Evolutionary conservation across 2,329 filamentous ascomycete species (phyloP).

Genomic region (Calcarisporium arbuscula): DNA sequence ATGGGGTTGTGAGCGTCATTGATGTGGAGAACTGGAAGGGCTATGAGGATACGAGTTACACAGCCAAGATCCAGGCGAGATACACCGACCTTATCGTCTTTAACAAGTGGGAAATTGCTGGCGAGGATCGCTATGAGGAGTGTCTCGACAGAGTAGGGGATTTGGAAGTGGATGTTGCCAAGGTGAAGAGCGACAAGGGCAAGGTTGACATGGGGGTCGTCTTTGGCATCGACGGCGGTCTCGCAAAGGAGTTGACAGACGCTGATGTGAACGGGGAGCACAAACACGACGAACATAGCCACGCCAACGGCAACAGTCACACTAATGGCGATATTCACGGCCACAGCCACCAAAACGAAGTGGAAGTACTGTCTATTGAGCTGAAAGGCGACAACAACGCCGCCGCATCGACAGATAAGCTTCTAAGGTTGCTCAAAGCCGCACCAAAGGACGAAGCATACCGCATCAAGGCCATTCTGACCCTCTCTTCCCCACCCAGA

Average conservation of each 20-base stretch:
- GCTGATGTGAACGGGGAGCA: constrained; percentile 25
- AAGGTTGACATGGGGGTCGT: constrained; percentile 72
- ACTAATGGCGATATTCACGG: constrained; percentile 36
- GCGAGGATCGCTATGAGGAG: constrained; percentile 68
- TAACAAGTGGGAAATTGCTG: constrained; percentile 83
- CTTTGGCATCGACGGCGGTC: constrained; percentile 79
- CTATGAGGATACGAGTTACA: constrained; percentile 86
- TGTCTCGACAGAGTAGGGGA: constrained; percentile 75
- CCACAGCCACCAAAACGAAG: constrained; percentile 68
- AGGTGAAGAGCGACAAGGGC: constrained; percentile 79
- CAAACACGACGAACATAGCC: constrained; percentile 22
- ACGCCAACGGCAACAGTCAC: constrained; percentile 24
- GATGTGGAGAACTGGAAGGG: constrained; percentile 95
- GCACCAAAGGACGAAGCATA: constrained; percentile 93
- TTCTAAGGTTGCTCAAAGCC: constrained; percentile 60
- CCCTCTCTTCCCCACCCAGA: constrained; percentile 37
- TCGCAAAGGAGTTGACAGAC: constrained; percentile 53
- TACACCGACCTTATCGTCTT: constrained; percentile 89
- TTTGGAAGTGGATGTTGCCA: constrained; percentile 71
- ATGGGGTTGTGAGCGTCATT: constrained; percentile 83
- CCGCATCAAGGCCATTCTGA: constrained; percentile 73
- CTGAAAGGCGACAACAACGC: constrained; percentile 40
- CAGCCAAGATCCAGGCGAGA: constrained; percentile 77
- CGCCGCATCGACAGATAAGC: constrained; percentile 50
- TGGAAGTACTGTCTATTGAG: constrained; percentile 84